Evolutionary conservation across 169 alveolate genomes (phyloP).

Genomic region (Cryptosporidium sp.): DNA sequence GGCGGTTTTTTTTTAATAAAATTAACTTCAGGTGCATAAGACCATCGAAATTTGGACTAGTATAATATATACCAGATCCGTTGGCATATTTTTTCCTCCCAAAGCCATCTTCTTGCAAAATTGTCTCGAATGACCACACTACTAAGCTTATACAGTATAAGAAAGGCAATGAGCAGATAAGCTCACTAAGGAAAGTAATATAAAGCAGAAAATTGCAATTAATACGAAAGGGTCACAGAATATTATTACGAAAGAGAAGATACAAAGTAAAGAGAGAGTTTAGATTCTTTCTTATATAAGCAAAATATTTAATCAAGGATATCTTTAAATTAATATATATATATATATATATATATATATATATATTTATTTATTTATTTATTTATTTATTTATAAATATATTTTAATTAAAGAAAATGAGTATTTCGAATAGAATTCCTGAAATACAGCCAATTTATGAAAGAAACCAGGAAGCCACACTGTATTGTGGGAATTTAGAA

Average conservation of each 20-base stretch:
- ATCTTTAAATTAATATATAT: too few species aligned
- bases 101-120: background rate
- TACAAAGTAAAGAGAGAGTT: background rate
- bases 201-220: background rate
- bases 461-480: constrained; percentile 92
- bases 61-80: background rate
- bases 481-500: constrained; percentile 94
- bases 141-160: background rate
- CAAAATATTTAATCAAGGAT: too few species aligned
- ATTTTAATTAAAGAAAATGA: background rate
- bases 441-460: constrained; percentile 89
- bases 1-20: background rate
- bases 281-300: background rate
- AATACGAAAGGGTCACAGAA: background rate
- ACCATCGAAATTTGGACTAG: too few species aligned
- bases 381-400: too few species aligned
- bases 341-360: too few species aligned
- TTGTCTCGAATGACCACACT: background rate
- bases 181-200: background rate
- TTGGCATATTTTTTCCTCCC: background rate
- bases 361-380: too few species aligned
- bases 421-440: constrained; percentile 19
- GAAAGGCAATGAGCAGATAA: background rate
- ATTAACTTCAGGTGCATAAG: too few species aligned
- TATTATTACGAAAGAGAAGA: background rate